Evolutionary conservation across 768 basidiomycete species (phyloP).

Genomic region (Lactarius deliciosus): DNA sequence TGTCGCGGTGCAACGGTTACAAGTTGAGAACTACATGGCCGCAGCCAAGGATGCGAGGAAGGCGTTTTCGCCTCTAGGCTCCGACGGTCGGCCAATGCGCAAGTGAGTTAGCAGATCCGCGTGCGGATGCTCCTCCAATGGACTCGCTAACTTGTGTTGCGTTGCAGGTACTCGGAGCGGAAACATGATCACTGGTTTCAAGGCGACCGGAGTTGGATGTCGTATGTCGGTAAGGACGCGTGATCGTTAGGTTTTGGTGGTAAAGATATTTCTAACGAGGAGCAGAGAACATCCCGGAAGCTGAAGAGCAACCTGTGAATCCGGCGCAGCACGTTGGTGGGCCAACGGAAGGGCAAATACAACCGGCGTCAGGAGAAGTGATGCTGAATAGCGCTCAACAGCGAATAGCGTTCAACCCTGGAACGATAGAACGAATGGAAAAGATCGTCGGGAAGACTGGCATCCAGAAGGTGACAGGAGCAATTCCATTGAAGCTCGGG

Average conservation of each 20-base stretch:
- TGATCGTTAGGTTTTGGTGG: not conserved
- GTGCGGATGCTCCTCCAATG: not conserved
- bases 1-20: slow-evolving; percentile 17
- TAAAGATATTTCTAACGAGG: not conserved
- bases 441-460: slow-evolving; percentile 22
- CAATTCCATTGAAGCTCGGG: slow-evolving; percentile 20
- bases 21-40: slow-evolving; percentile 23
- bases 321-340: slow-evolving; percentile 19
- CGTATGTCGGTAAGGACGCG: slow-evolving; percentile 19
- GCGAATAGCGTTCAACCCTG: slow-evolving; percentile 24
- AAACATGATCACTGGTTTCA: slow-evolving; percentile 29
- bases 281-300: slow-evolving; percentile 23
- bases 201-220: slow-evolving; percentile 27
- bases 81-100: slow-evolving; percentile 28
- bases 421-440: slow-evolving; percentile 23
- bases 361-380: slow-evolving; percentile 24
- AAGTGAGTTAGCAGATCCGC: slow-evolving; percentile 11
- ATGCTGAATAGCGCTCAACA: slow-evolving; percentile 17
- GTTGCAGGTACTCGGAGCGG: slow-evolving; percentile 25
- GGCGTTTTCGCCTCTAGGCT: slow-evolving; percentile 20
- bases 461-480: slow-evolving; percentile 22
- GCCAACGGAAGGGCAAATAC: slow-evolving; percentile 22
- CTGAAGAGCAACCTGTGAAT: not conserved
- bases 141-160: not conserved
- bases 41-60: slow-evolving; percentile 13